These are phyloP conservation scores for Aethionema arabicum DNA, from an alignment of 345 rosid genomes.

Conservation along the genomic window DNA sequence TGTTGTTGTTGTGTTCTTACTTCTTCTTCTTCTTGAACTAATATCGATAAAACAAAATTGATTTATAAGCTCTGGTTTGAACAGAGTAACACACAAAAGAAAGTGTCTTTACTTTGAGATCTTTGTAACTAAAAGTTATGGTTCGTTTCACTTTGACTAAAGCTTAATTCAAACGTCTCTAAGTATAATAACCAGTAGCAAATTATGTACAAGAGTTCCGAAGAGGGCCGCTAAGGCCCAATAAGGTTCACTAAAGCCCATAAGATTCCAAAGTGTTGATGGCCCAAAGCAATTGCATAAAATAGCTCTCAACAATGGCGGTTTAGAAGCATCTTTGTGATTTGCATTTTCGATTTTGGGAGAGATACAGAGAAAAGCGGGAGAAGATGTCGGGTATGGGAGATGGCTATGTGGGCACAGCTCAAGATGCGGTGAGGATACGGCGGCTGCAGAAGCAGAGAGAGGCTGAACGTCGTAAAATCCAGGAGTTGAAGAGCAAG, in stretches of 20 bases:
- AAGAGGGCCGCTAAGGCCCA: too few relatives aligned
- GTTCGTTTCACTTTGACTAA: slow-evolving; percentile 8
- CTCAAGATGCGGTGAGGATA: slow-evolving; percentile 98
- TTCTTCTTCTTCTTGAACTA: slow-evolving; percentile 32
- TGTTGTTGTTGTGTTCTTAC: slow-evolving; percentile 33
- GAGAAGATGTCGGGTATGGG: slow-evolving; percentile 98
- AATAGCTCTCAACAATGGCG: slow-evolving; percentile 12
- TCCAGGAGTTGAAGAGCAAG: slow-evolving; percentile 89
- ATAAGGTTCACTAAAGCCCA: slow-evolving; percentile 19
- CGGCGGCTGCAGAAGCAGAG: slow-evolving; percentile 98
- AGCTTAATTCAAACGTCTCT: slow-evolving; percentile 2
- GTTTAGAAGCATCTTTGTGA: slow-evolving; percentile 4
- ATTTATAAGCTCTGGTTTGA: slow-evolving; percentile 29
- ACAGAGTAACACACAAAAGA: slow-evolving; percentile 15
- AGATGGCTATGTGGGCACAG: slow-evolving; percentile 97
- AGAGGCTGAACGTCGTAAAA: slow-evolving; percentile 95
- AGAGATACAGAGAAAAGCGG: slow-evolving; percentile 2
- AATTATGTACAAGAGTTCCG: too few relatives aligned
- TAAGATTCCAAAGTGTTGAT: not conserved
- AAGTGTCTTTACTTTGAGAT: slow-evolving; percentile 17
- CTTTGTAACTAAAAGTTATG: slow-evolving; percentile 31
- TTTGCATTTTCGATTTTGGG: not conserved
- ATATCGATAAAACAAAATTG: slow-evolving; percentile 25
- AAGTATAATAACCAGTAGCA: not conserved
- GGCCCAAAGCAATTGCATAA: slow-evolving; percentile 21